These are phyloP conservation scores for Lepidium didymum DNA, from an alignment of 345 rosid species.

Conservation along the genomic window DNA sequence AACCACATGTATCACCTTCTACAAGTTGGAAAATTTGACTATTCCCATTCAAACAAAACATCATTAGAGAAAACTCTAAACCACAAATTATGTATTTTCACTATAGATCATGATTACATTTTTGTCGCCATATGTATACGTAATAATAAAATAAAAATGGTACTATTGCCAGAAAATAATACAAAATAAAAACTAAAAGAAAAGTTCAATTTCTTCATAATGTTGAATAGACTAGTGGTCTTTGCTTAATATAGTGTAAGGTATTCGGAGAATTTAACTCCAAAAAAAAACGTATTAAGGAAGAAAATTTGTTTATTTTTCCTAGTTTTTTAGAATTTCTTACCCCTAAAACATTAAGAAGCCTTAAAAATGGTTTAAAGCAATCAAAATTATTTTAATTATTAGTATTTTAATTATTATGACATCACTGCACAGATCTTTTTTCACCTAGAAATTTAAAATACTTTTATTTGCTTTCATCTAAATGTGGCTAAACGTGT, in stretches of 20 bases:
- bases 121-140: background rate
- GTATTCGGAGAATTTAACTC: no score
- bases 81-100: background rate
- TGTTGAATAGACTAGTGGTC: background rate
- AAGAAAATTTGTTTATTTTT: background rate
- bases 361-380: background rate
- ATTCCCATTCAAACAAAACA: background rate
- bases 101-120: background rate
- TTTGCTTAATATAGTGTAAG: background rate
- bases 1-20: background rate
- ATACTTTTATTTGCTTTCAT: background rate
- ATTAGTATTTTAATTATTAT: no score
- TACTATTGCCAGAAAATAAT: background rate
- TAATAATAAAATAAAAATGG: background rate
- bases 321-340: background rate
- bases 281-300: no score
- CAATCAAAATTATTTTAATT: no score
- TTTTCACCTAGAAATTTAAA: background rate
- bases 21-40: background rate
- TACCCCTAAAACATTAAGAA: background rate
- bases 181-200: background rate
- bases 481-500: background rate
- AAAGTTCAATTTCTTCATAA: background rate
- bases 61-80: background rate
- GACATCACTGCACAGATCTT: conserved; percentile 2